Evolutionary conservation across 2,329 filamentous ascomycete genomes (phyloP).

Genomic region (Whalleya microplaca): DNA sequence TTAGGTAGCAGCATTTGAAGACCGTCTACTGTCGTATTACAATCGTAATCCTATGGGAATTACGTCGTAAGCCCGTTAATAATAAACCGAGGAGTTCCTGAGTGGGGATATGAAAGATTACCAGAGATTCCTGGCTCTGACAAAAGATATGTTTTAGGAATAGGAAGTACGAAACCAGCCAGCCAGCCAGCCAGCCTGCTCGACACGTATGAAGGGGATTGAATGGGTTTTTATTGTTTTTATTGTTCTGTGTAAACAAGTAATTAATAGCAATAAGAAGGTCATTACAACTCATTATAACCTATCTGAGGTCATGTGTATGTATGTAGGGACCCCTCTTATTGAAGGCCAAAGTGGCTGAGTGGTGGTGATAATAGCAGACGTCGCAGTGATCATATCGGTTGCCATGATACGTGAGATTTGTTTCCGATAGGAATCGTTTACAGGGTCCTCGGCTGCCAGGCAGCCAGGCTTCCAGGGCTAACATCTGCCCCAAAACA

Average conservation of each 20-base stretch:
- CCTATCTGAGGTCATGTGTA: no score
- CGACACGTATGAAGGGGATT: neutral
- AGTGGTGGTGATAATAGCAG: conserved; percentile 1
- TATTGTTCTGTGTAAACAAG: neutral
- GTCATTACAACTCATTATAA: no score
- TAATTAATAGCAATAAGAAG: no score
- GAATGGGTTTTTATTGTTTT: no score
- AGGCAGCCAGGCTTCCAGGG: neutral
- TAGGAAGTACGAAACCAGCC: neutral
- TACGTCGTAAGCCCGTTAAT: neutral
- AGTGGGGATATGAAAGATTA: neutral
- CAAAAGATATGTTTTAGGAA: neutral
- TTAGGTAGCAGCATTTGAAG: no score
- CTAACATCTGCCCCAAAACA: neutral
- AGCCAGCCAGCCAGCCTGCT: no score
- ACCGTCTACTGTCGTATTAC: no score
- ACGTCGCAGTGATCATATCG: conserved; percentile 16
- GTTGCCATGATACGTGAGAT: conserved; percentile 17
- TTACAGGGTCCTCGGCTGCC: neutral
- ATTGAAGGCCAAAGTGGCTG: neutral
- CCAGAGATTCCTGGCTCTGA: neutral
- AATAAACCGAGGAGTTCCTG: neutral
- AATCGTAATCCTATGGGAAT: neutral
- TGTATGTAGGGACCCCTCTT: no score
- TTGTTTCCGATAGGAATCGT: conserved; percentile 11